Base-by-base conservation (phyloP, 2,329 filamentous ascomycete genomes). In the Trichoderma aggressivum region DNA sequence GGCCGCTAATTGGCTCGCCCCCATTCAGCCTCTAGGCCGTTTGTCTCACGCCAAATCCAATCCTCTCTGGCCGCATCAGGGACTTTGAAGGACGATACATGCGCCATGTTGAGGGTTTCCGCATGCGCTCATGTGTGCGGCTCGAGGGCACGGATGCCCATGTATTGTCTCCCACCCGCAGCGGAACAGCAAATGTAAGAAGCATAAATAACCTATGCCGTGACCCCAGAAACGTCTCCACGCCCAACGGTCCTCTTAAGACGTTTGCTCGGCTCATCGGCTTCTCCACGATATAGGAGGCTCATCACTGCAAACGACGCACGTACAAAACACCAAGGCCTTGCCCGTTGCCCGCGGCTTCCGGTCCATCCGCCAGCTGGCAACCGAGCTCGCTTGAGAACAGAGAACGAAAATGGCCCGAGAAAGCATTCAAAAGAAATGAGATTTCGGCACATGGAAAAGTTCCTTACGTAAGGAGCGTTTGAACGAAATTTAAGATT, bases 401-500 rank as follows among this genome's bases (percentile, higher is more conserved):
- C 59, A 70, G 55, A 39, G 36, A n/a, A 70, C 67, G 67, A 28
- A 28, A 56, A 58, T n/a, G 30, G 36, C 50, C 50, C 32, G 34
- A 50, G 43, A 24, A 21, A 50, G n/a, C 43, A 50, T 50, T 50
- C 43, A 50, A 53, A 56, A 24, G 21, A 24, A 63, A 47, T 26
- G 36, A 63, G 24, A 32, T 12, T 53, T 36, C 26, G n/a, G n/a
- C 28, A 47, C n/a, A n/a, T n/a, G 18, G 36, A 59, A 30, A 16
- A 24, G 30, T 21, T 56, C 67, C 67, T 70, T 70, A 70, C 67
- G 67, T 70, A 70, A 70, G 67, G 67, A 32, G 16, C 30, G 24
- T 32, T 21, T 66, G n/a, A 14, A 24, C 21, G 16, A 34, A 53
- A 66, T 50, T 63, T 50, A 43, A 39, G n/a, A 50, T 39, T 34